Conservation (phyloP, 2,329 filamentous ascomycete species). For the Waltergamsia citrina region DNA sequence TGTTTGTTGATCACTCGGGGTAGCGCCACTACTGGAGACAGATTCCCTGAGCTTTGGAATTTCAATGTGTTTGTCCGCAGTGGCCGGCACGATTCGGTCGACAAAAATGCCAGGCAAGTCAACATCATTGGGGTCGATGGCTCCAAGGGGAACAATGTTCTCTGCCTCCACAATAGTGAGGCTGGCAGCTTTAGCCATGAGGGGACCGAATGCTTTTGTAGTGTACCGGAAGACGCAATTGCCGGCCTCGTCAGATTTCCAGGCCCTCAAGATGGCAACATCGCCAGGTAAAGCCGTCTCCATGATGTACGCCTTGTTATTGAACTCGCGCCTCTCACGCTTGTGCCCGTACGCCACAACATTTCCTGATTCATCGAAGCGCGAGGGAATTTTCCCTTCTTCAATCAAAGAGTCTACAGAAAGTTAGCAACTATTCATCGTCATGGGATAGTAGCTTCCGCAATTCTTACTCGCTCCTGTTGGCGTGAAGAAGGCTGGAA, state of each 20-base stretch:
- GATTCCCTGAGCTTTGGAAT: conserved; percentile 46
- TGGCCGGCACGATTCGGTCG: conserved; percentile 69
- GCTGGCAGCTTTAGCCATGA: conserved; percentile 75
- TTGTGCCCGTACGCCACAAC: conserved; percentile 55
- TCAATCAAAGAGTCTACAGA: conserved; percentile 51
- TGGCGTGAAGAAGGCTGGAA: conserved; percentile 73
- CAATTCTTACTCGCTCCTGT: conserved; percentile 51
- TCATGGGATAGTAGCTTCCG: not conserved
- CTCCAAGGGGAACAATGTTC: conserved; percentile 67
- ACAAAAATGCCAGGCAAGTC: conserved; percentile 78
- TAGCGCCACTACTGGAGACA: conserved; percentile 23
- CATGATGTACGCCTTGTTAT: conserved; percentile 65
- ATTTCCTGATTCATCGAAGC: conserved; percentile 47
- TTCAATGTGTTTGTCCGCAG: conserved; percentile 63
- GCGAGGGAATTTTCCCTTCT: conserved; percentile 58
- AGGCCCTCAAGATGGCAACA: conserved; percentile 67
- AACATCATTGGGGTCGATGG: conserved; percentile 64
- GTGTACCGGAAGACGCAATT: conserved; percentile 75
- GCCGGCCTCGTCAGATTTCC: conserved; percentile 66
- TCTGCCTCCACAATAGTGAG: conserved; percentile 79
- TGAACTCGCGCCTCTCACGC: conserved; percentile 64
- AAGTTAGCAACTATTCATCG: conserved; percentile 7
- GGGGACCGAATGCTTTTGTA: conserved; percentile 63
- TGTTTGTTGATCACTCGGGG: conserved; percentile 34
- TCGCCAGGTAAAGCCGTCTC: conserved; percentile 69